Conservation (phyloP, 352 stramenopile species). For the Globisporangium cederbergense region DNA sequence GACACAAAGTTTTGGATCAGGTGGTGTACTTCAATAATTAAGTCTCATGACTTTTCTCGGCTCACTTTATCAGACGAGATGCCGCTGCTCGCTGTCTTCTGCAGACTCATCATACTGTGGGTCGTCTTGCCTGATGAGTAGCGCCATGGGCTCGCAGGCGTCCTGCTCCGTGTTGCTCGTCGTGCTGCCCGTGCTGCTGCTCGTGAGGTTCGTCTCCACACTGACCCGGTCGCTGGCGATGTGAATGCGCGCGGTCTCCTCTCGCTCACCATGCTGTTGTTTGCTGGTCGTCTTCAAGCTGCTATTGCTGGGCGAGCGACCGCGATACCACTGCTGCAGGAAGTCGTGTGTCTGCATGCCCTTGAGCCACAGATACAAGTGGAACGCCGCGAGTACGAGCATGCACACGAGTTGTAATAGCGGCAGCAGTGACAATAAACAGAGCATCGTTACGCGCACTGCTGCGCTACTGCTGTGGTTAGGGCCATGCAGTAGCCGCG, state of each 20-base stretch:
- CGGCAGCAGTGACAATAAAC: constrained; percentile 37
- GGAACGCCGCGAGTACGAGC: constrained; percentile 53
- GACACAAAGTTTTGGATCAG: not conserved
- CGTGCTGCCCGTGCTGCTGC: constrained; percentile 9
- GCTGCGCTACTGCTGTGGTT: constrained; percentile 7
- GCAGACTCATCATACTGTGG: not conserved
- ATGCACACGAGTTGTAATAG: constrained; percentile 57
- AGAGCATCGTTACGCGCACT: constrained; percentile 24
- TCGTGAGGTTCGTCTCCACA: not conserved
- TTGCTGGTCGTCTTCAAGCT: not conserved
- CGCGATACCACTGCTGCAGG: constrained; percentile 30
- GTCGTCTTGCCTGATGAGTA: not conserved
- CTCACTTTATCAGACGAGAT: constrained; percentile 2
- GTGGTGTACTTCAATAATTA: constrained; percentile 1
- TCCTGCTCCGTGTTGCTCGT: constrained; percentile 6
- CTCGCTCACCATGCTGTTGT: not conserved
- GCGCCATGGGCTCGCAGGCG: constrained; percentile 10
- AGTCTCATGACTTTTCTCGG: not conserved
- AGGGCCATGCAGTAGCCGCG: constrained; percentile 14
- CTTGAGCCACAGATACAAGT: constrained; percentile 54
- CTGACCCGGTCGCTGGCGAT: not conserved
- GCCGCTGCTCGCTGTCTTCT: not conserved
- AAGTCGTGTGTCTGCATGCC: constrained; percentile 57
- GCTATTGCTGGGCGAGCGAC: constrained; percentile 1
- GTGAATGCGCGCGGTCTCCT: not conserved